Conservation (phyloP, 176 grass and related monocot species). For the Carex pumila region DNA sequence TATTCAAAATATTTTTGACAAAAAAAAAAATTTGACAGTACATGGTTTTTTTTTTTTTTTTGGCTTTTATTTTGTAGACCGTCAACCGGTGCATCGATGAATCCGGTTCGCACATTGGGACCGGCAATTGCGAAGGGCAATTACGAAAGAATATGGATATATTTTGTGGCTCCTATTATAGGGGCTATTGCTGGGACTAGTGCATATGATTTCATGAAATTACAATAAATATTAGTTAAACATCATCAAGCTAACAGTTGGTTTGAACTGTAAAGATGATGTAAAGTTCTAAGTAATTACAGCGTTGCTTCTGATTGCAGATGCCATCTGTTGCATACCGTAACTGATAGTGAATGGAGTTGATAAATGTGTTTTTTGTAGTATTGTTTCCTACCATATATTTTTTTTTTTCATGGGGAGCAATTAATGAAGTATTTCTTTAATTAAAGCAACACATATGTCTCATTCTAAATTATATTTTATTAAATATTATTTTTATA, state of each 20-base stretch:
- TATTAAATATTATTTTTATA: too few species aligned
- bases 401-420: too few species aligned
- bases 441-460: too few species aligned
- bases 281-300: too few species aligned
- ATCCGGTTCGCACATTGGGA: constrained; percentile 24
- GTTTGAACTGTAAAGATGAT: too few species aligned
- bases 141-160: constrained; percentile 26
- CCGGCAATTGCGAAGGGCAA: constrained; percentile 25
- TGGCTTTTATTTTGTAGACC: constrained; percentile 4
- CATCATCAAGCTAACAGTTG: not conserved
- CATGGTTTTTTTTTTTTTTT: not conserved
- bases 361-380: too few species aligned
- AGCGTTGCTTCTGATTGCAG: too few species aligned
- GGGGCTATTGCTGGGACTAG: constrained; percentile 21
- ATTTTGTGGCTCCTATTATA: constrained; percentile 17
- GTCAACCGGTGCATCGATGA: constrained; percentile 28
- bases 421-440: too few species aligned
- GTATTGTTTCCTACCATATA: too few species aligned
- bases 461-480: too few species aligned
- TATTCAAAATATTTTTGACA: not conserved
- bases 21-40: not conserved
- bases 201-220: constrained; percentile 14
- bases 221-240: not conserved
- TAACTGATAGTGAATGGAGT: too few species aligned
- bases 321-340: too few species aligned